Evolutionary conservation across 2,329 filamentous ascomycete species (phyloP).

Genomic region (Simplicillium aogashimaense): DNA sequence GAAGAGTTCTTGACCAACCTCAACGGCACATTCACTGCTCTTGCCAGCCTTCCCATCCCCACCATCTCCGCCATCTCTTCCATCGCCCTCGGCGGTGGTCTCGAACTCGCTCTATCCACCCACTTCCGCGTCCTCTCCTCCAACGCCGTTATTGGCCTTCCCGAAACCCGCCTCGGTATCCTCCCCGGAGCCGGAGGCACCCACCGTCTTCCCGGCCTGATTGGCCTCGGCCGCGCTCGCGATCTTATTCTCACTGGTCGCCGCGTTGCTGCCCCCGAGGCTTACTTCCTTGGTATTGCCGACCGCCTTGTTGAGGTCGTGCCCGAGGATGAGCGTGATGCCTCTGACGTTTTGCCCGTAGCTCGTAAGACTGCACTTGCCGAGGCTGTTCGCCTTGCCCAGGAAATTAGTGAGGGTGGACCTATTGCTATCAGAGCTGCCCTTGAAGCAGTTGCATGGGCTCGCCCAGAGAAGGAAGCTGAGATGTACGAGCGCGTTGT

Average conservation of each 20-base stretch:
- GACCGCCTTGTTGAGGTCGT: constrained; percentile 80
- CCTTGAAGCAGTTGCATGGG: constrained; percentile 64
- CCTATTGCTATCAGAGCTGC: constrained; percentile 75
- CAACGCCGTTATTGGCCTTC: constrained; percentile 69
- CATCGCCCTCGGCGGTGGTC: constrained; percentile 80
- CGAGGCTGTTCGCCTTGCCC: constrained; percentile 68
- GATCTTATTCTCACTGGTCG: constrained; percentile 83
- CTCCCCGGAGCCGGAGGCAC: constrained; percentile 93
- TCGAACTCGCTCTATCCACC: constrained; percentile 85
- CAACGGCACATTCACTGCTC: constrained; percentile 61
- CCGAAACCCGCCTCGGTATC: constrained; percentile 88
- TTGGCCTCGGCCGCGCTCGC: constrained; percentile 72
- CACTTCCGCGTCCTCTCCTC: constrained; percentile 82
- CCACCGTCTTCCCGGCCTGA: constrained; percentile 70
- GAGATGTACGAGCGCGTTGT: constrained; percentile 78
- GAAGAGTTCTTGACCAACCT: constrained; percentile 68
- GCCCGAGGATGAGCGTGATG: constrained; percentile 39
- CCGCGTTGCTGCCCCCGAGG: constrained; percentile 72
- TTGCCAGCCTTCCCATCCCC: constrained; percentile 72
- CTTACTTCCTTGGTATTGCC: constrained; percentile 83
- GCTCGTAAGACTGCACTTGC: constrained; percentile 61
- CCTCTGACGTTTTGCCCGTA: constrained; percentile 35
- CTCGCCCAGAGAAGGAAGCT: constrained; percentile 73
- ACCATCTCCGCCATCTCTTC: constrained; percentile 84
- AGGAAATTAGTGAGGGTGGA: constrained; percentile 81